Percentiles rank a stretch among this genome's conserved stretches.
Conservation (phyloP, 192 early-diverging fungal species). For the Obelidium mucronatum region DNA sequence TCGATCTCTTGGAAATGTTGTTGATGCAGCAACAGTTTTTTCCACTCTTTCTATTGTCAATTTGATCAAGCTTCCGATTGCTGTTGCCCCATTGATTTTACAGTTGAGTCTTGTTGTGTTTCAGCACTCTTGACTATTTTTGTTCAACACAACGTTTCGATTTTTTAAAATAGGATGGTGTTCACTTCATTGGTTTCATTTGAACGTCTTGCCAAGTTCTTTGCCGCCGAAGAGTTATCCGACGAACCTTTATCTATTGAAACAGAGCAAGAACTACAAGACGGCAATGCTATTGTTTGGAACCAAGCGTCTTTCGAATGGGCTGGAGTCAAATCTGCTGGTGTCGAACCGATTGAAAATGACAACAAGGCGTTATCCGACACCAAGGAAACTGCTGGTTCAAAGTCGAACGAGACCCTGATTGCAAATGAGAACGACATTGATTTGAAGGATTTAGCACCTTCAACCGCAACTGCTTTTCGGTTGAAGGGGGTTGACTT, state of each 20-base stretch:
- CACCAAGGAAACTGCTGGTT: neutral
- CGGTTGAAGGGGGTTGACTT: conserved; percentile 51
- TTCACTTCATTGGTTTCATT: conserved; percentile 16
- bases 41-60: conserved; percentile 62
- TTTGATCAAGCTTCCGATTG: conserved; percentile 49
- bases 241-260: neutral
- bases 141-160: neutral
- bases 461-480: neutral
- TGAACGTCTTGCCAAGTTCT: conserved; percentile 15
- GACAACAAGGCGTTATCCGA: neutral
- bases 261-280: neutral
- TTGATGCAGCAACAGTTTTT: conserved; percentile 64
- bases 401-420: neutral
- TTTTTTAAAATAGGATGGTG: conserved; percentile 5
- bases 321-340: conserved; percentile 53
- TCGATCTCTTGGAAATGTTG: conserved; percentile 20
- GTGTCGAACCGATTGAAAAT: conserved; percentile 64
- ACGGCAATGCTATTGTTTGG: neutral
- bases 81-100: neutral
- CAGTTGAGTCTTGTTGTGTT: conserved; percentile 30
- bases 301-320: conserved; percentile 35
- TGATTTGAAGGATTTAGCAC: neutral
- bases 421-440: neutral
- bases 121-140: too few relatives aligned
- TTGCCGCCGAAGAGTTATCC: conserved; percentile 23